A percentile compares a stretch with the other conserved stretches of the same genome.
These are phyloP conservation scores for Trametes cinnabarina DNA, from an alignment of 768 basidiomycete genomes.

Conservation along the genomic window DNA sequence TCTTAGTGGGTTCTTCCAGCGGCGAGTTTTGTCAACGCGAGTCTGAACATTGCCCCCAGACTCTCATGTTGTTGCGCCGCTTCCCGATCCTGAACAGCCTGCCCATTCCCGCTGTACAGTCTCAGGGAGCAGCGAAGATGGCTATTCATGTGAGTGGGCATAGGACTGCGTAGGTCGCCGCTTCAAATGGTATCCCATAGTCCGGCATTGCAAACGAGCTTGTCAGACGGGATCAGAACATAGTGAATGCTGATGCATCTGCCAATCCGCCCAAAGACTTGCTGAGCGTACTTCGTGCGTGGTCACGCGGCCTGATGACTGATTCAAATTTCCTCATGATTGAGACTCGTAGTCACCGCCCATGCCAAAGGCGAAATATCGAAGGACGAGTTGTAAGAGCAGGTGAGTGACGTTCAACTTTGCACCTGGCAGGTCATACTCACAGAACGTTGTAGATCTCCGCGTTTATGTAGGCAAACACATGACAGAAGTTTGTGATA, in stretches of 20 bases:
- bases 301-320: no score
- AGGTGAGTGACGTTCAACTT: neutral
- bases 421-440: no score
- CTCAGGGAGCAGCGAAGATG: conserved; percentile 15
- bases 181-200: neutral
- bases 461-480: neutral
- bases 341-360: neutral
- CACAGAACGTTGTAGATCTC: no score
- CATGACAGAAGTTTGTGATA: no score
- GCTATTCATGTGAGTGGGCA: conserved; percentile 15
- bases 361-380: neutral
- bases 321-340: neutral
- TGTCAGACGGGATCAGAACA: neutral
- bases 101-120: conserved; percentile 23
- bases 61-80: conserved; percentile 27
- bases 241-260: no score
- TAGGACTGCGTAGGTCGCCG: no score
- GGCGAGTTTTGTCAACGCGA: no score
- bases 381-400: conserved; percentile 3
- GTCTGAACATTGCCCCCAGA: no score
- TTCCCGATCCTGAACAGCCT: conserved; percentile 28
- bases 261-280: no score
- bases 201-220: conserved; percentile 7
- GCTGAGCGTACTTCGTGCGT: no score
- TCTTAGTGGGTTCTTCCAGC: conserved; percentile 1